phyloP scores from a whole-genome alignment of 176 grass and related monocot genomes.

The Cenchrus purpureus region DNA sequence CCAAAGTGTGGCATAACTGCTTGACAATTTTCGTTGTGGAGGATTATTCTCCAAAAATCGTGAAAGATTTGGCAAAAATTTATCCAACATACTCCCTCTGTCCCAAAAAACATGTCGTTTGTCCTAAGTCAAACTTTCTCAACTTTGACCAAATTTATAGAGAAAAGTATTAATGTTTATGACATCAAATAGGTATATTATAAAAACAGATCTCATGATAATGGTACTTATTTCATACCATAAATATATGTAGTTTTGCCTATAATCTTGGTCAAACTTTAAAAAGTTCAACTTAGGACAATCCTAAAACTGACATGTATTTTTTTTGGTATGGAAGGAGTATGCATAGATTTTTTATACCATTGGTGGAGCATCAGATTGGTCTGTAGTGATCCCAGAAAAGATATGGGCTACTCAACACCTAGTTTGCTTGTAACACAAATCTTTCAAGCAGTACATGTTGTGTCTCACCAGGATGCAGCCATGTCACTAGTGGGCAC shows the following conservation, averaged over 20 bases:
- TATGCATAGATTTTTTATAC: neutral
- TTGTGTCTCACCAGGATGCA: slow-evolving; percentile 64
- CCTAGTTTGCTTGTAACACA: slow-evolving; percentile 4
- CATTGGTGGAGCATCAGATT: neutral
- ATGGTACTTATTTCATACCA: no score
- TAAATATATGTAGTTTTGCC: no score
- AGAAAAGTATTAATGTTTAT: no score
- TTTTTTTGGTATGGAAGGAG: no score
- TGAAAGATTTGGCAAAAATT: neutral
- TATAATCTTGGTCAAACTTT: no score
- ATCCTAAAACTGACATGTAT: no score
- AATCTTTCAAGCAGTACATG: neutral
- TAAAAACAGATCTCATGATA: no score
- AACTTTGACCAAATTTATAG: no score
- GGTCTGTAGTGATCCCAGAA: neutral
- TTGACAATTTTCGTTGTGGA: neutral
- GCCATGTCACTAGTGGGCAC: slow-evolving; percentile 91
- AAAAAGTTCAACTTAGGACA: no score
- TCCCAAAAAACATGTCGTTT: no score
- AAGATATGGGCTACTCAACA: slow-evolving; percentile 10
- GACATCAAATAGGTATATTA: no score
- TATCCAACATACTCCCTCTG: neutral
- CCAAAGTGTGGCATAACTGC: neutral
- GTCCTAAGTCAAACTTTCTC: no score
- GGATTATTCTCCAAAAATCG: neutral